These are phyloP conservation scores for Chondrus crispus DNA, from an alignment of 23 red algal species.

Conservation along the genomic window DNA sequence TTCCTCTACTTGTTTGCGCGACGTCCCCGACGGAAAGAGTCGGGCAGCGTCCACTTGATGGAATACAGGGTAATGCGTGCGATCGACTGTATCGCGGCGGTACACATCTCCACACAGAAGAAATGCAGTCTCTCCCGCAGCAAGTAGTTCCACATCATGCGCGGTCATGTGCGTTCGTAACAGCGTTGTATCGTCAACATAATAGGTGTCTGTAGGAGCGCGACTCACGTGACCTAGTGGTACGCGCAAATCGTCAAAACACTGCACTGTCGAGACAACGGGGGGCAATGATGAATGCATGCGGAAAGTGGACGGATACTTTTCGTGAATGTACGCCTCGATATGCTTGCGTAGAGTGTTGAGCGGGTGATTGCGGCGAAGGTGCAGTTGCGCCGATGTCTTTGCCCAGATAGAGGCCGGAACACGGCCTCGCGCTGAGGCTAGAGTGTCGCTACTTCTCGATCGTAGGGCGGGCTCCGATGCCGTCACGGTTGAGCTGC, in stretches of 20 bases:
- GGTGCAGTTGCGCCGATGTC: constrained; percentile 25
- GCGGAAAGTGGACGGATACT: neutral
- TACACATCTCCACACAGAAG: constrained; percentile 91
- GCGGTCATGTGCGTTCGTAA: constrained; percentile 98
- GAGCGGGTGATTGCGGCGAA: constrained; percentile 29
- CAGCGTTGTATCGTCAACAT: constrained; percentile 60
- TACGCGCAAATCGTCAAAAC: constrained; percentile 93
- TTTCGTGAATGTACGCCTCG: constrained; percentile 24
- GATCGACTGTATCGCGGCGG: constrained; percentile 90
- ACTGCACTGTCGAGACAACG: constrained; percentile 54
- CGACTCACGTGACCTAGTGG: constrained; percentile 70
- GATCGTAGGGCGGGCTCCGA: too few species aligned
- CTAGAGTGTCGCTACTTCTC: neutral
- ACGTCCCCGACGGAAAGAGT: constrained; percentile 36
- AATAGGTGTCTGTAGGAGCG: constrained; percentile 89
- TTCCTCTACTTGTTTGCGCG: neutral
- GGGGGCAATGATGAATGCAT: constrained; percentile 30
- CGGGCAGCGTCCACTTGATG: constrained; percentile 91
- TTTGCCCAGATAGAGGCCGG: constrained; percentile 49
- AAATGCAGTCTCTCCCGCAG: constrained; percentile 57
- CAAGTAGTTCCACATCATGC: constrained; percentile 65
- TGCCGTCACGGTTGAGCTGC: too few species aligned
- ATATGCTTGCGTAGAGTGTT: constrained; percentile 36
- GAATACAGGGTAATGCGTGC: constrained; percentile 96
- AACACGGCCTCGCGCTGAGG: constrained; percentile 2